A percentile compares a stretch with the other conserved stretches of the same genome.
Conservation (phyloP, 495 filamentous ascomycete species). For the Neurospora cerealis region DNA sequence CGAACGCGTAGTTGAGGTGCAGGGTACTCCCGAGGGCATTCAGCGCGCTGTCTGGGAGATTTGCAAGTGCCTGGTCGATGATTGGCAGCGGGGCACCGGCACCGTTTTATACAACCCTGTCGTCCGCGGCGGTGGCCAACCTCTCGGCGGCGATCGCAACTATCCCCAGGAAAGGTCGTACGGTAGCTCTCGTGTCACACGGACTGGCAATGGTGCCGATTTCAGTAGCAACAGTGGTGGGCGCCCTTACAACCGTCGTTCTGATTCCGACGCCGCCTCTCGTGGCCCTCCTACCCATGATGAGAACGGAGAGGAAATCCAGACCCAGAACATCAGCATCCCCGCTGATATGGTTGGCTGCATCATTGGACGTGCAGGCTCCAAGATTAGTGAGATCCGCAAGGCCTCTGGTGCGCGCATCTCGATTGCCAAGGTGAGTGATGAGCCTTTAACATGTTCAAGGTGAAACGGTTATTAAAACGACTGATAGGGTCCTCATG, state of each 20-base stretch:
- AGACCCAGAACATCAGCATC: slow-evolving; percentile 99
- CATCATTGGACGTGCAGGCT: slow-evolving; percentile 89
- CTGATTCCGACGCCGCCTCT: slow-evolving; percentile 66
- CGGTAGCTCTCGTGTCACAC: slow-evolving; percentile 64
- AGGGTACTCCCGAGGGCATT: slow-evolving; percentile 86
- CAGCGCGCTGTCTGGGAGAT: slow-evolving; percentile 97
- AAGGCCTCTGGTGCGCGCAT: slow-evolving; percentile 93
- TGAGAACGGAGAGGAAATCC: slow-evolving; percentile 93
- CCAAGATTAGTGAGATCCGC: slow-evolving; percentile 96
- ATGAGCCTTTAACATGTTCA: background rate
- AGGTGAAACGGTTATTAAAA: background rate
- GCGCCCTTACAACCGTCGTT: slow-evolving; percentile 60
- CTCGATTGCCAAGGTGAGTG: slow-evolving; percentile 78
- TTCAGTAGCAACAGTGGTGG: slow-evolving; percentile 80
- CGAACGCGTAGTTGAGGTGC: slow-evolving; percentile 95
- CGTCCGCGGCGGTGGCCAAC: slow-evolving; percentile 62
- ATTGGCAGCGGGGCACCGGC: slow-evolving; percentile 91
- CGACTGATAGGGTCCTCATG: slow-evolving; percentile 59
- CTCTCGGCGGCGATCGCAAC: slow-evolving; percentile 22
- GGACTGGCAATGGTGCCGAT: slow-evolving; percentile 94
- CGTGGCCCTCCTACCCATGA: slow-evolving; percentile 71
- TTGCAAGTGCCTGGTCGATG: slow-evolving; percentile 94
- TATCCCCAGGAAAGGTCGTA: slow-evolving; percentile 37
- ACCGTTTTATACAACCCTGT: slow-evolving; percentile 96
- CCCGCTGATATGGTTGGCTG: slow-evolving; percentile 99